Base-by-base conservation (phyloP, 2,329 filamentous ascomycete genomes). In the Aspergillus jensenii region DNA sequence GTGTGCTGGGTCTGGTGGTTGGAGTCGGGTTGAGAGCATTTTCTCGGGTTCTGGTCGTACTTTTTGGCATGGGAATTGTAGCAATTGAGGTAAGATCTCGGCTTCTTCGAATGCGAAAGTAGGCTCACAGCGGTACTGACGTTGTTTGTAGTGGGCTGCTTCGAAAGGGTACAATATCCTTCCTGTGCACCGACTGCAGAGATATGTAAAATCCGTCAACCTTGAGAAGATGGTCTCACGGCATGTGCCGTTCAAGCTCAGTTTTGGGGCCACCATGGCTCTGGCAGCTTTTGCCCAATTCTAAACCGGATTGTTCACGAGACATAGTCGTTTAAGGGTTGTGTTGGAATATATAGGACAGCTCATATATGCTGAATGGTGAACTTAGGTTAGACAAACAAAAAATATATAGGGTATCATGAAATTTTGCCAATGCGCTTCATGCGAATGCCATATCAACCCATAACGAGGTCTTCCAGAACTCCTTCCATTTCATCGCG, bases 401-500 rank as follows among this genome's bases (percentile, higher is more conserved):
- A 39, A 9, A 40, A 33, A 61, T 59, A 59, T 64, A 64, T 59
- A 68, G 68, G 72, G 71, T 74, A 75, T 74, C 72, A 73, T 71
- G 58, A 62, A 60, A 57, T 59, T 55, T 65, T 67, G 62, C 49
- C 52, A 60, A 49, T 58, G 52, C 19, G 31, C 31, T 52, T 40
- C 43, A 57, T 46, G 19, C 25, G 51, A 23, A 47, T 44, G 56
- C 31, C 31, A 50, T 46, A 58, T 67, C 64, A 75, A 52, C 69
- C 70, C 60, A 77, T 62, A 51, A 80, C 73, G 49, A 87, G 69
- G 64, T 98, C 95, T 70, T 97, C 93, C 62, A 98, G 74, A 47
- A 96, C 90, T 1, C 84, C 87, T 74, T 97, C 93, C 70, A 98
- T 80, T 76, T 99, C 95, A 63, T 96, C 92, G 65, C 88, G 89